These are phyloP conservation scores for Ensete glaucum DNA, from an alignment of 176 grass and related monocot species.

Conservation along the genomic window DNA sequence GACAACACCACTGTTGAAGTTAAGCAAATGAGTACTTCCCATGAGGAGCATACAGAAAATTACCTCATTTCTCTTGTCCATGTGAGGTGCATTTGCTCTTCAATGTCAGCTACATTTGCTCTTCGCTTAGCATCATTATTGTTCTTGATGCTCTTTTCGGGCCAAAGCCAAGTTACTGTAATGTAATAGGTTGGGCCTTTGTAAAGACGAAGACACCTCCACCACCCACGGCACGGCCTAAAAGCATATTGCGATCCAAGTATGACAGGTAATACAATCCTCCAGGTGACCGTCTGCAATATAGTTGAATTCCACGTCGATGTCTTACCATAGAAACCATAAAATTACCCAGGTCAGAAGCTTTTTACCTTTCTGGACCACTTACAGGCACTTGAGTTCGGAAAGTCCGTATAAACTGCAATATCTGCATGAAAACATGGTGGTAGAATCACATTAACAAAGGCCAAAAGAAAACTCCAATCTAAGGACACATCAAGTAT, in stretches of 20 bases:
- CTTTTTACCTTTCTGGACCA: conserved; percentile 51
- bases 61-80: too few relatives aligned
- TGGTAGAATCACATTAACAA: too few relatives aligned
- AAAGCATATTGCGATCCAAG: conserved; percentile 77
- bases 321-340: conserved; percentile 6
- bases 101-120: not conserved
- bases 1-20: too few relatives aligned
- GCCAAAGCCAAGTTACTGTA: conserved; percentile 7
- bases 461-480: not conserved
- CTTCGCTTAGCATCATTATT: not conserved
- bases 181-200: conserved; percentile 64
- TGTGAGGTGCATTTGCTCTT: too few relatives aligned
- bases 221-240: conserved; percentile 71
- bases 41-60: too few relatives aligned
- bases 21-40: too few relatives aligned
- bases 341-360: not conserved
- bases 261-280: conserved; percentile 95
- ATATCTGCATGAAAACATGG: conserved; percentile 44
- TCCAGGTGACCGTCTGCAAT: conserved; percentile 65
- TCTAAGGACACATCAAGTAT: not conserved
- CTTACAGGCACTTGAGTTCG: conserved; percentile 67
- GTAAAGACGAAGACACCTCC: conserved; percentile 90
- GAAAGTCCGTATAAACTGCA: conserved; percentile 85
- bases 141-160: not conserved
- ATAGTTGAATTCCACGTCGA: conserved; percentile 19